Conservation (phyloP, 257 asterid species). For the Solanum neorickii region DNA sequence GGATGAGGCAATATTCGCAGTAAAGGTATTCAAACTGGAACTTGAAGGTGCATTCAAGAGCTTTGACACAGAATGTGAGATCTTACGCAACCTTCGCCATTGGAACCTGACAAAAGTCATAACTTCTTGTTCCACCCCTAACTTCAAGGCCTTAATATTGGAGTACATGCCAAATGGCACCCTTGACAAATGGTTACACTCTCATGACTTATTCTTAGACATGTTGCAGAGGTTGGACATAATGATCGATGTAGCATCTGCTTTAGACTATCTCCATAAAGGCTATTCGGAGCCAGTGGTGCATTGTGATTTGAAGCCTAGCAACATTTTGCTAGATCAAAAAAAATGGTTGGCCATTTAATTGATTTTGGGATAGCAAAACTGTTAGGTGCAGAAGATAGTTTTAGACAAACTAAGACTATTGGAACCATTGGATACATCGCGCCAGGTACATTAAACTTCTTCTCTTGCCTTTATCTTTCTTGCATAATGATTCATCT, state of each 20-base stretch:
- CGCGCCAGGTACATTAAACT: conserved; percentile 5
- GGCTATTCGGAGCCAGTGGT: conserved; percentile 10
- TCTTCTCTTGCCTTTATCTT: not conserved
- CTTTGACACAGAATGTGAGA: not conserved
- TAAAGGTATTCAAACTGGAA: conserved; percentile 17
- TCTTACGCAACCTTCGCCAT: not conserved
- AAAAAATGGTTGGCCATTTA: conserved; percentile 13
- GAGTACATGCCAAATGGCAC: not conserved
- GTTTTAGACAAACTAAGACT: conserved; percentile 10
- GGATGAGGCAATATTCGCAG: not conserved
- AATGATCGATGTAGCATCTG: not conserved
- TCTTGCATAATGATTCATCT: not conserved
- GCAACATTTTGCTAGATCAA: conserved; percentile 16
- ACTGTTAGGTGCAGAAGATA: conserved; percentile 7
- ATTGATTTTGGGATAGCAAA: conserved; percentile 22
- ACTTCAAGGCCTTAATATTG: not conserved
- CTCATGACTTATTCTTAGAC: not conserved
- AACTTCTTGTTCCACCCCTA: not conserved
- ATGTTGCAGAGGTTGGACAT: not conserved
- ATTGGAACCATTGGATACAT: conserved; percentile 16
- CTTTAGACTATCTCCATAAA: conserved; percentile 4
- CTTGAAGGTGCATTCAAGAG: conserved; percentile 3
- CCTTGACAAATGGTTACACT: not conserved
- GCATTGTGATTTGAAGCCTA: conserved; percentile 26
- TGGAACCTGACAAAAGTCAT: not conserved